Base-by-base conservation (phyloP, 257 asterid species). In the Fraxinus cuspidata region DNA sequence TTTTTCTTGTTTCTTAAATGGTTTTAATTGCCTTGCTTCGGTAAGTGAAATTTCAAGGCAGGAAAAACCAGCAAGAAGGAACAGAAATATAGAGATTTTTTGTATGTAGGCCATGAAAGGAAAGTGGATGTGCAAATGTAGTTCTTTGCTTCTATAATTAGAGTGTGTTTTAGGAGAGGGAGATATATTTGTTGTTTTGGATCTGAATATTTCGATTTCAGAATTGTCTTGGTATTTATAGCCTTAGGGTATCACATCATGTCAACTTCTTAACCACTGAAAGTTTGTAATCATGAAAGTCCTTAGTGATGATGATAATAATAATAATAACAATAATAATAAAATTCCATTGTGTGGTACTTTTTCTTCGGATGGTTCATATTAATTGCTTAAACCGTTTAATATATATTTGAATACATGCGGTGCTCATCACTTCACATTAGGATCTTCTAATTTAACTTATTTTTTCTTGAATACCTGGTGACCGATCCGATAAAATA, bases 21-120 rank as follows among this genome's bases (percentile, higher is more conserved):
- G 80, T 72, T 84, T 86, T 51, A 82, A 72, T 67, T 78, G 87
- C 83, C 96, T 89, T 79, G 89, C 90, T 73, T 86, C 87, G 2
- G 86, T 25, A 67, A 63, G 31, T 72, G 56, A 89, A 74, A 74
- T 44, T n/a, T 10, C 72, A 76, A 77, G 81, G 78, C 72, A 65
- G 68, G 65, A 65, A 49, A 77, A 72, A 16, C 81, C 25, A 37
- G 82, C 83, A 73, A 92, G 77, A 76, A 86, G 64, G 77, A 89
- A 74, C 81, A 82, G 65, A 78, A 78, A 80, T 2, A 81, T 0
- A 81, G 37, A 75, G 4, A 78, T 74, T 51, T 60, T 34, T 28
- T 75, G 64, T 42, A 34, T 75, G 76, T 23, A 40, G 21, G 90
- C 96, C 96, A 90, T 53, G 74, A 19, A 28, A 42, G 58, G 56